Evolutionary conservation across 352 stramenopile genomes (phyloP).

Genomic region (Phytopythium oedochilum): DNA sequence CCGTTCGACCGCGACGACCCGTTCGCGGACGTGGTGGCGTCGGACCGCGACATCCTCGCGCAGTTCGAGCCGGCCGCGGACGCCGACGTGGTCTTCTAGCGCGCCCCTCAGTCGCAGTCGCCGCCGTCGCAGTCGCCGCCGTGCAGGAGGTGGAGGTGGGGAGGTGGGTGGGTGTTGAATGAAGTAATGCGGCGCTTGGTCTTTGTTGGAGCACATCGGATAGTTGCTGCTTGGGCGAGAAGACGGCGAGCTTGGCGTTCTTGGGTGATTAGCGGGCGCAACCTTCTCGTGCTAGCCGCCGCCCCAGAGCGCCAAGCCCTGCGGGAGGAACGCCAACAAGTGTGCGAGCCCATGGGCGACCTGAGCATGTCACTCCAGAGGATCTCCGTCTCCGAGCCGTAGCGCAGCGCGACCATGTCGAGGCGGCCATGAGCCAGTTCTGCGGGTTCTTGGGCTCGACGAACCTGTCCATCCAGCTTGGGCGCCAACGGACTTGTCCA

Average conservation of each 20-base stretch:
- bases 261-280: slow-evolving; percentile 94
- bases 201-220: no score
- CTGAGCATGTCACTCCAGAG: slow-evolving; percentile 97
- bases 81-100: slow-evolving; percentile 79
- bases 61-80: slow-evolving; percentile 72
- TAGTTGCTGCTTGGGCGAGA: slow-evolving; percentile 94
- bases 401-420: slow-evolving; percentile 94
- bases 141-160: no score
- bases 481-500: slow-evolving; percentile 75
- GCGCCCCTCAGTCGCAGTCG: neutral
- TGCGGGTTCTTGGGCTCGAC: slow-evolving; percentile 91
- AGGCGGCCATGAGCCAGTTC: slow-evolving; percentile 89
- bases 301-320: slow-evolving; percentile 97
- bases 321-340: slow-evolving; percentile 96
- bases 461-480: slow-evolving; percentile 77
- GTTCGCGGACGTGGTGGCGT: slow-evolving; percentile 63
- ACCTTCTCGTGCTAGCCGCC: slow-evolving; percentile 96
- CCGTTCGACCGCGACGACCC: slow-evolving; percentile 41
- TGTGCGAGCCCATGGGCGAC: slow-evolving; percentile 98
- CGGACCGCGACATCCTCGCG: slow-evolving; percentile 77
- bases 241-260: slow-evolving; percentile 93
- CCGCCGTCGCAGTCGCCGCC: no score
- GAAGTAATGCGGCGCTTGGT: no score
- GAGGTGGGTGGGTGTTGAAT: no score
- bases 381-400: slow-evolving; percentile 95